A percentile compares a stretch with the other conserved stretches of the same genome.
Evolutionary conservation across 108 stramenopile species (phyloP).

Genomic region (Nitzschia inconspicua): DNA sequence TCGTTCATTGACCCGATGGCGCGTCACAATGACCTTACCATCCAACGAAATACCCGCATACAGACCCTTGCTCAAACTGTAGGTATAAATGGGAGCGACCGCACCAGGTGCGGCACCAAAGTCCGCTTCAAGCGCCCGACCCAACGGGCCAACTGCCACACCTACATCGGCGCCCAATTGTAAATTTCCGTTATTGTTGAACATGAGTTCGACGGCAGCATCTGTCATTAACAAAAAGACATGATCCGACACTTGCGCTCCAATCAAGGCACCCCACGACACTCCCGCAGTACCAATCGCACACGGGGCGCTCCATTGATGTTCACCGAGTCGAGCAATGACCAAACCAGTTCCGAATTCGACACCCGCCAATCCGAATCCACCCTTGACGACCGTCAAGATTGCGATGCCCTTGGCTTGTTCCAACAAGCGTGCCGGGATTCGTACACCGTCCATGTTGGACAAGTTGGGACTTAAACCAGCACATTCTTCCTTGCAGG

Average conservation of each 20-base stretch:
- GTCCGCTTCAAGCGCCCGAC: constrained; percentile 86
- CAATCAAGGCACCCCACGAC: constrained; percentile 83
- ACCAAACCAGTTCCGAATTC: constrained; percentile 90
- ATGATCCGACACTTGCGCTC: constrained; percentile 85
- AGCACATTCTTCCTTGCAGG: constrained; percentile 48
- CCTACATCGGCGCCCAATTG: constrained; percentile 94
- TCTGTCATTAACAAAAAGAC: constrained; percentile 94
- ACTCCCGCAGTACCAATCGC: constrained; percentile 86
- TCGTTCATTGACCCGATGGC: constrained; percentile 91
- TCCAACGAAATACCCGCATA: constrained; percentile 94
- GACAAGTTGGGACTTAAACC: constrained; percentile 60
- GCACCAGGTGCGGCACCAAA: constrained; percentile 54
- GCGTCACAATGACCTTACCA: constrained; percentile 78
- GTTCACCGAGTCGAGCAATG: constrained; percentile 58
- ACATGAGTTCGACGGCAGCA: constrained; percentile 82
- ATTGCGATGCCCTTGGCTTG: constrained; percentile 81
- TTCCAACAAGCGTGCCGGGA: constrained; percentile 69
- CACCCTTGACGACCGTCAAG: constrained; percentile 76
- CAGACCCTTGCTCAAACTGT: constrained; percentile 87
- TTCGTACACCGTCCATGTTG: constrained; percentile 72
- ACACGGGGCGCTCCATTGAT: constrained; percentile 82
- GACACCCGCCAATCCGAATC: constrained; percentile 79
- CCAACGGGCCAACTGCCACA: constrained; percentile 93
- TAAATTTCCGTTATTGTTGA: constrained; percentile 63
- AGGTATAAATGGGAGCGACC: constrained; percentile 91